Evolutionary conservation across 2,329 filamentous ascomycete genomes (phyloP), one percentile per base, ranked within the genome.

Genomic region (Penicillium sp.): DNA sequence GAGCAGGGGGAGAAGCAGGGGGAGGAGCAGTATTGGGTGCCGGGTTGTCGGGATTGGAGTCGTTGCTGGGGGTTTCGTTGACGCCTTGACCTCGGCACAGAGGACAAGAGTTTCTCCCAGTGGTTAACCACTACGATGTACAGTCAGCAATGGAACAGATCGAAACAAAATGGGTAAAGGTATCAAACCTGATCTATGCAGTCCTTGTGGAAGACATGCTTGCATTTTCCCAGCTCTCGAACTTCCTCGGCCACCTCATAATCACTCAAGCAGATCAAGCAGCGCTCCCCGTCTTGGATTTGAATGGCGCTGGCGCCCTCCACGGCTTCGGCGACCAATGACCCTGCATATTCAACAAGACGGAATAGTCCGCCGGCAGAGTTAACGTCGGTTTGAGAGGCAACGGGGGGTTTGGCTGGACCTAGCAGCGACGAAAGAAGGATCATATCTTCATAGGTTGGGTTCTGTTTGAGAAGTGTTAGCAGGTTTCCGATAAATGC

Each of bases 391-490:
- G 84, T 82, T 58, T 84, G 81, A 53, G 80, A 84, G 17, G 86
- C 86, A 48, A 89, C 86, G 3, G 86, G 86, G 2, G 86, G 85
- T 66, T 88, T 88, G 4, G 82, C 86, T 45, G 86, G 86, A 1
- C 86, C 86, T 16, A 89, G 75, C 11, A 88, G 77, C 12, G 84
- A 85, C 12, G 85, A 87, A 4, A 89, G 77, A 42, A 88, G 74
- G 68, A 88, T 82, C 86, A 89, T 88, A 62, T 89, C 86, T 71
- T 89, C 86, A 65, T 89, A 88, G 1, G 86, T 88, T 2, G 86
- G 86, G 49, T 81, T 80, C 78, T 80, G 54, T 36, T 55, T 37
- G 17, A 47, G 7, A 31, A 28, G 5, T 9, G 28, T 40, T 67
- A 56, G 12, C 43, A 47, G 50, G 43, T 51, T 26, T 19, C 9